These are phyloP conservation scores for Tricholoma terreum DNA, from an alignment of 768 basidiomycete species.

Conservation along the genomic window DNA sequence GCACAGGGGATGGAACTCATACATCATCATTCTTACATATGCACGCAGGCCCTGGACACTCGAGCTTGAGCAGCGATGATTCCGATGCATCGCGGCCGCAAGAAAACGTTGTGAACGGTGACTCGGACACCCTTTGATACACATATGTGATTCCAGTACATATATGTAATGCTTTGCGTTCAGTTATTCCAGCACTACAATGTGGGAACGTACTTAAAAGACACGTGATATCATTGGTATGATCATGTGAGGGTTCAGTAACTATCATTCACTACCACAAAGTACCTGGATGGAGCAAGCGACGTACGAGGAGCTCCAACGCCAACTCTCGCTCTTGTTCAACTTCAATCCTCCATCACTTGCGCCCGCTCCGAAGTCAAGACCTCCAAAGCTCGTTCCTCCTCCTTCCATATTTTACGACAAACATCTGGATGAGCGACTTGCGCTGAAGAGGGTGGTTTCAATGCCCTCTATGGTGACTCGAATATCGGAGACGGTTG, in stretches of 20 bases:
- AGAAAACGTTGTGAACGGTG: not conserved
- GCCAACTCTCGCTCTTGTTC: not conserved
- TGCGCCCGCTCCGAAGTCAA: not conserved
- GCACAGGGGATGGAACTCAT: not conserved
- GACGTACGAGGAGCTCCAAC: not conserved
- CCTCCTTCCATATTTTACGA: slow-evolving; percentile 7
- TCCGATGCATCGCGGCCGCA: not conserved
- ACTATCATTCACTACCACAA: too few species aligned
- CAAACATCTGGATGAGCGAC: slow-evolving; percentile 7
- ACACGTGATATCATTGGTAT: not conserved
- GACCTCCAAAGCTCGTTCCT: not conserved
- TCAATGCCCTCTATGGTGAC: not conserved
- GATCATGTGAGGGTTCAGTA: not conserved
- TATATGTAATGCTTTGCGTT: not conserved
- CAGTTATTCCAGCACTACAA: not conserved
- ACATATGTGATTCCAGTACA: not conserved
- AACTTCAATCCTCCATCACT: not conserved
- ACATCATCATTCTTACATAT: not conserved
- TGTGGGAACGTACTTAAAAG: too few species aligned
- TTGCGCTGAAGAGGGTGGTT: not conserved
- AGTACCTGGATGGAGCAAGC: not conserved
- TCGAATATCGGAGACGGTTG: not conserved
- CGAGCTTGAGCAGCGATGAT: not conserved
- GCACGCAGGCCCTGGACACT: not conserved
- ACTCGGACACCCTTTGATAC: not conserved